These are phyloP conservation scores for Hypoxylon sp. DNA, from an alignment of 2,329 filamentous ascomycete genomes.

Conservation along the genomic window DNA sequence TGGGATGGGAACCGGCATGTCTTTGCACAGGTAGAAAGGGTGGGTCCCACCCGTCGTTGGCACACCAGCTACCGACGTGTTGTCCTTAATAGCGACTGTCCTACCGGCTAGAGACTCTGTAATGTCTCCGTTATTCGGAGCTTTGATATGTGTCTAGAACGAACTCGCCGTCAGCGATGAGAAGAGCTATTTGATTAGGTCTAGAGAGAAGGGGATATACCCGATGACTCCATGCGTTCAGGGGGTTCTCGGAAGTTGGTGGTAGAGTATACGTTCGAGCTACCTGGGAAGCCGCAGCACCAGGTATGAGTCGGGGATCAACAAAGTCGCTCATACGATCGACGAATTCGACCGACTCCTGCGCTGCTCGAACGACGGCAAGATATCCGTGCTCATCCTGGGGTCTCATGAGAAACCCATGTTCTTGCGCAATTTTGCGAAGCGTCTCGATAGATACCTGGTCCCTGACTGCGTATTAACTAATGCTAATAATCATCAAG, in stretches of 20 bases:
- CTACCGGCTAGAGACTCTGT: slow-evolving; percentile 47
- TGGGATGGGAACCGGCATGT: slow-evolving; percentile 49
- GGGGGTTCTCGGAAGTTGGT: slow-evolving; percentile 51
- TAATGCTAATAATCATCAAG: not conserved
- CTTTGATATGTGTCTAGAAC: slow-evolving; percentile 22
- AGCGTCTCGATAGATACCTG: slow-evolving; percentile 24
- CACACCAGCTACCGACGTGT: slow-evolving; percentile 53
- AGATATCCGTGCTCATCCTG: slow-evolving; percentile 36
- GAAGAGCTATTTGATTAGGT: slow-evolving; percentile 34
- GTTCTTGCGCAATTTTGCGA: slow-evolving; percentile 25
- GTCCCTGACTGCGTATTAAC: not conserved
- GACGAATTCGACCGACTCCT: slow-evolving; percentile 41
- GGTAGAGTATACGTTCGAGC: slow-evolving; percentile 40
- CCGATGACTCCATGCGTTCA: slow-evolving; percentile 60
- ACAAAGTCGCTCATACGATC: slow-evolving; percentile 53
- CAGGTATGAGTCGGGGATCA: slow-evolving; percentile 43
- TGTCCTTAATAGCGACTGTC: slow-evolving; percentile 54
- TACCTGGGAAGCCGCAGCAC: slow-evolving; percentile 23
- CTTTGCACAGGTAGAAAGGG: slow-evolving; percentile 48
- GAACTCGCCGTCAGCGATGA: not conserved
- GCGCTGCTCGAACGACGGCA: slow-evolving; percentile 10
- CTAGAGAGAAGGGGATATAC: slow-evolving; percentile 46
- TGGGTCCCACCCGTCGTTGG: slow-evolving; percentile 54
- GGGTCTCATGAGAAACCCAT: slow-evolving; percentile 23
- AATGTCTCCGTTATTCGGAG: not conserved